Evolutionary conservation across 2,329 filamentous ascomycete species (phyloP), one percentile per base, ranked within the genome.

Genomic region (Rhynchosporium secalis): DNA sequence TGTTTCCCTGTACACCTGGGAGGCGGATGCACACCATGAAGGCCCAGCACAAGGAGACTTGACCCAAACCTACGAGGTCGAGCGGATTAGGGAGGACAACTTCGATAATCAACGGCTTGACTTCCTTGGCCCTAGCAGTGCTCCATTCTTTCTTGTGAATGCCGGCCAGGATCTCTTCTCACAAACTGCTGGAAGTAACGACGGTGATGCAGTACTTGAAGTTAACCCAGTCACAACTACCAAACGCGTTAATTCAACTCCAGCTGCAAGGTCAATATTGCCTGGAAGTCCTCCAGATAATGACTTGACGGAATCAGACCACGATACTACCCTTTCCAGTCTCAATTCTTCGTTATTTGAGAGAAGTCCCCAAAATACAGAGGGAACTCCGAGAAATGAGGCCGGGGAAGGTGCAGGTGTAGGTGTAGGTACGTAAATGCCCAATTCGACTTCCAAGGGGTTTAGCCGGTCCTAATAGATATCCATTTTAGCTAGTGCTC

Each of bases 101-200:
- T 64, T 66, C 45, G 46, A 62, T 12, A 47, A 48, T n/a, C 28
- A 31, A 36, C 51, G 56, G 28, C 28, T 66, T 36, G 62, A 63
- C 13, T 66, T 66, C 48, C 51, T 66, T 28, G 65, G 62, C 6
- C 36, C 48, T 12, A 54, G 54, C 33, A 55, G 54, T n/a, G 43
- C 45, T n/a, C 65, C 65, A 15, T 66, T 65, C 51, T 66, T 46
- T 36, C 56, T 66, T 40, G 41, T 66, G n/a, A 65, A 65, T 13
- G 65, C 63, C 48, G 65, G 65, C 28, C 54, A 57, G n/a, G 62
- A 66, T 29, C 46, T 66, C 12, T 63, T 66, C 43, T 62, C 51
- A 7, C 36, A 33, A 10, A 10, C 36, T 2, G 3, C 20, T 29
- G 2, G 33, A 40, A 9, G 6, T 15, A 9, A 12, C n/a, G 9